Base-by-base conservation (phyloP, 1,284 basidiomycete species). In the Apiotrichum porosum region DNA sequence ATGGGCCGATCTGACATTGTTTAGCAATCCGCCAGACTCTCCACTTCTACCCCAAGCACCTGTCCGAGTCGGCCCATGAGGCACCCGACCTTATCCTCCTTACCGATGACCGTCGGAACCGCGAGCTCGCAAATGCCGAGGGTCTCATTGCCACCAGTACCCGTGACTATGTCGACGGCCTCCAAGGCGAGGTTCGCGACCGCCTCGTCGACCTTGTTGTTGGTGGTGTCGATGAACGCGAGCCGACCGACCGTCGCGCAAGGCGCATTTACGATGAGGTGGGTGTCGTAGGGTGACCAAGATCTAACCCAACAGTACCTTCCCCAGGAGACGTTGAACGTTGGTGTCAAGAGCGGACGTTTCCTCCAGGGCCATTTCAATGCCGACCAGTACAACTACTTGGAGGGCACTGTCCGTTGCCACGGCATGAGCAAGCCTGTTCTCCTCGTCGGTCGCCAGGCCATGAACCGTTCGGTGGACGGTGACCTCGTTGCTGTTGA, bases 381-480 rank as follows among this genome's bases (percentile, higher is more conserved):
- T 64, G 89, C 93, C 5, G 97, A 89, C 62, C 83, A 85, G 52
- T 98, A 90, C 77, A 98, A 98, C 70, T 98, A 94, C 65, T 79
- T 97, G 8, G 92, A 97, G 83, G 94, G 90, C 2, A 87, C 79
- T 37, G 92, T 97, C 15, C 79, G 81, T 5, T 84, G 86, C 0
- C 80, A 83, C 1, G 80, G 79, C 0, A 85, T 88, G 57, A 75
- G 78, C 15, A 90, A 87, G 62, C 85, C 90, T 0, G 79, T 98
- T 10, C 77, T 98, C 9, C 77, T 99, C 2, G 80, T 90, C 18
- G 93, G 94, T 0, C 79, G 92, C 23, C 85, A 94, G 70, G 83
- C 89, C 49, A 97, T 97, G 88, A 99, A 99, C 68, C 83, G 95
- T 22, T 83, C 92, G 0, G 86, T 97, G 4, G 83, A 97, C 47